These are phyloP conservation scores for Colletotrichum orbiculare DNA, from an alignment of 2,329 filamentous ascomycete species.

Conservation along the genomic window DNA sequence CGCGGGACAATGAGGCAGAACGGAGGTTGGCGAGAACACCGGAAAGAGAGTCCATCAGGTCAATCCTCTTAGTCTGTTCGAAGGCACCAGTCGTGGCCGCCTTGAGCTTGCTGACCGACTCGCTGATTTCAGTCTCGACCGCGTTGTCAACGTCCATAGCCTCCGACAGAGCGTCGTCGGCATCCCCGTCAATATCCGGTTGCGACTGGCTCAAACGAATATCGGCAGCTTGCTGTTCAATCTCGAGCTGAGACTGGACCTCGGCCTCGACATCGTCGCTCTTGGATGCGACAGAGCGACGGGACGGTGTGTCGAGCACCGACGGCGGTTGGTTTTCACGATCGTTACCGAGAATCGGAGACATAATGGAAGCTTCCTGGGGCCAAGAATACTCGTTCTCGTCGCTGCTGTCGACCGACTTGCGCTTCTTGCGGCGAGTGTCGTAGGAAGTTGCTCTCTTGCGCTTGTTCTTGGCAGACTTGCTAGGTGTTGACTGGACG, in stretches of 20 bases:
- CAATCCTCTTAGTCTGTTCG: conserved; percentile 49
- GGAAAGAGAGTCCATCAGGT: conserved; percentile 65
- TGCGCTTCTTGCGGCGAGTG: conserved; percentile 42
- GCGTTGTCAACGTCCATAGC: too few relatives aligned
- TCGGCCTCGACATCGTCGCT: conserved; percentile 52
- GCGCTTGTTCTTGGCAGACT: conserved; percentile 42
- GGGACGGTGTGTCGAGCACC: conserved; percentile 16
- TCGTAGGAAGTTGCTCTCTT: conserved; percentile 43
- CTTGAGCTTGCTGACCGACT: not conserved
- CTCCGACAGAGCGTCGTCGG: too few relatives aligned
- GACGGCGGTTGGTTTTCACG: not conserved
- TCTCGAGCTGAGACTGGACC: conserved; percentile 53
- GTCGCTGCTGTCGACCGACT: conserved; percentile 20
- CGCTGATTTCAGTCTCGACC: too few relatives aligned
- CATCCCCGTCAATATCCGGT: conserved; percentile 28
- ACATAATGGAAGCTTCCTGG: conserved; percentile 2
- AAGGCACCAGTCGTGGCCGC: conserved; percentile 36
- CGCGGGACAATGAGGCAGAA: conserved; percentile 67
- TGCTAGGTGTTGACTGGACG: conserved; percentile 38
- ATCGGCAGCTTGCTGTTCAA: conserved; percentile 51
- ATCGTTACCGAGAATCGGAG: conserved; percentile 14
- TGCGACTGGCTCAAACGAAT: conserved; percentile 45
- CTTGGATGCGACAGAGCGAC: conserved; percentile 16
- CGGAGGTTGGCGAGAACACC: conserved; percentile 70
- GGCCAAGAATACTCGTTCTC: conserved; percentile 8